Percentiles rank a stretch among this genome's conserved stretches.
Conservation (phyloP, 208 protist species). For the Acanthamoeba lenticulata region DNA sequence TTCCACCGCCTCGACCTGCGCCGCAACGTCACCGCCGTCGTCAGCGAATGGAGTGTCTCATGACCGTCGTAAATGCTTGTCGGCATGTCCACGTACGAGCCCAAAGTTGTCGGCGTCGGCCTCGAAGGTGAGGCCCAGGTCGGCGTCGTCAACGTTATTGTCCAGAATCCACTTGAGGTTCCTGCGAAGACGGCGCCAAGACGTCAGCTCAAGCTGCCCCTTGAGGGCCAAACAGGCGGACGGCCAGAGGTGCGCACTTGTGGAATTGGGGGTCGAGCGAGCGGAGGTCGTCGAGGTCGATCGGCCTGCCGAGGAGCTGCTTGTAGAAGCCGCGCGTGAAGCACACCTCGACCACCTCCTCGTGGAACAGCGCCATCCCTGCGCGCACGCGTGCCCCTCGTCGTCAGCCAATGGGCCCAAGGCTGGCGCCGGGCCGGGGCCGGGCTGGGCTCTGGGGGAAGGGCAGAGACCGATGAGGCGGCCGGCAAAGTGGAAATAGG, state of each 20-base stretch:
- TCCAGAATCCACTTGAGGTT: slow-evolving; percentile 78
- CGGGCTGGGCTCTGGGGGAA: not conserved
- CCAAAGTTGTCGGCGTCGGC: slow-evolving; percentile 93
- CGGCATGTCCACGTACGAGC: not conserved
- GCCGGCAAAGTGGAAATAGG: slow-evolving; percentile 96
- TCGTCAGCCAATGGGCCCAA: too few species aligned
- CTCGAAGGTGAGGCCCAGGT: slow-evolving; percentile 91
- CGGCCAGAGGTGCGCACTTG: slow-evolving; percentile 87
- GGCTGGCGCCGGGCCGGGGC: too few species aligned
- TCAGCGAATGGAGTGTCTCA: too few species aligned
- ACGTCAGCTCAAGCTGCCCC: not conserved
- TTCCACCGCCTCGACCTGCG: too few species aligned
- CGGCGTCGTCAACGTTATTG: slow-evolving; percentile 91
- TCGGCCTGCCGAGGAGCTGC: slow-evolving; percentile 94
- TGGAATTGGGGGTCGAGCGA: slow-evolving; percentile 95
- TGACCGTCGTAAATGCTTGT: too few species aligned
- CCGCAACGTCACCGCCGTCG: too few species aligned
- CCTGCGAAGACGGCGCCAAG: too few species aligned
- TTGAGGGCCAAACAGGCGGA: not conserved
- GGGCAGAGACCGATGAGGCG: slow-evolving; percentile 83
- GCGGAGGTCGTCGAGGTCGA: slow-evolving; percentile 94
- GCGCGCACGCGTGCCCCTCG: slow-evolving; percentile 80
- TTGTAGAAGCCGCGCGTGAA: slow-evolving; percentile 98
- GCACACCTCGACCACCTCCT: slow-evolving; percentile 95
- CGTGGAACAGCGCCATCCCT: slow-evolving; percentile 89